Percentiles rank a stretch among this genome's conserved stretches.
These are phyloP conservation scores for Benincasa hispida DNA, from an alignment of 306 rosid species.

Conservation along the genomic window DNA sequence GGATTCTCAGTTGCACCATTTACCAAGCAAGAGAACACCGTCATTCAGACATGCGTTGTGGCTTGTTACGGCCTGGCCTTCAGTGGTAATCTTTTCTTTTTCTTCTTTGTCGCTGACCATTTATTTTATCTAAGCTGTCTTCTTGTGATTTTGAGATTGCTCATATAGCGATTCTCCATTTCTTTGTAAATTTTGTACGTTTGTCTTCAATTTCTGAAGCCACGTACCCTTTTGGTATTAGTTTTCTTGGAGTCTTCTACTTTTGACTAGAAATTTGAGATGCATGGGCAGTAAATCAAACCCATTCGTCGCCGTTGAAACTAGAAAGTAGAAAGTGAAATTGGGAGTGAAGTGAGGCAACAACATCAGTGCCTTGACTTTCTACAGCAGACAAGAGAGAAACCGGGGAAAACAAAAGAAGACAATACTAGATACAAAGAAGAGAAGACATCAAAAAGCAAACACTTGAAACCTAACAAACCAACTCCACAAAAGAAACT, in stretches of 20 bases:
- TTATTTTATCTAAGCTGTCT: neutral
- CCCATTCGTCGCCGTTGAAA: neutral
- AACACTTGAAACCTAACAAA: no score
- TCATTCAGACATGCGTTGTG: conserved; percentile 93
- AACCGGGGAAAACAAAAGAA: no score
- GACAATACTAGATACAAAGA: no score
- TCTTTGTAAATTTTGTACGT: neutral
- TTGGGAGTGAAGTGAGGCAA: neutral
- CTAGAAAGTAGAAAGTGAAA: neutral
- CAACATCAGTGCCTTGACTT: neutral
- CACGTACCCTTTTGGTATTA: neutral
- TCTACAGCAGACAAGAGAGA: no score
- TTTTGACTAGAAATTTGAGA: neutral
- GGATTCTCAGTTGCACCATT: conserved; percentile 53
- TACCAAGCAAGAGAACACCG: conserved; percentile 87
- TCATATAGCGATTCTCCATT: neutral
- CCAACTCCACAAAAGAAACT: no score
- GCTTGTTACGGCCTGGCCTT: conserved; percentile 95
- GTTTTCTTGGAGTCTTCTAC: neutral
- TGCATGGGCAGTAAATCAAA: neutral
- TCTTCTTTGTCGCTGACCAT: neutral
- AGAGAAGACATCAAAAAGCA: no score
- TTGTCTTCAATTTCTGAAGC: neutral
- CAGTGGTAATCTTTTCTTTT: conserved; percentile 36
- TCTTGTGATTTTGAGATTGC: neutral